A percentile compares a stretch with the other conserved stretches of the same genome.
Evolutionary conservation across 2,329 filamentous ascomycete genomes (phyloP).

Genomic region (Penicillium occitanis): DNA sequence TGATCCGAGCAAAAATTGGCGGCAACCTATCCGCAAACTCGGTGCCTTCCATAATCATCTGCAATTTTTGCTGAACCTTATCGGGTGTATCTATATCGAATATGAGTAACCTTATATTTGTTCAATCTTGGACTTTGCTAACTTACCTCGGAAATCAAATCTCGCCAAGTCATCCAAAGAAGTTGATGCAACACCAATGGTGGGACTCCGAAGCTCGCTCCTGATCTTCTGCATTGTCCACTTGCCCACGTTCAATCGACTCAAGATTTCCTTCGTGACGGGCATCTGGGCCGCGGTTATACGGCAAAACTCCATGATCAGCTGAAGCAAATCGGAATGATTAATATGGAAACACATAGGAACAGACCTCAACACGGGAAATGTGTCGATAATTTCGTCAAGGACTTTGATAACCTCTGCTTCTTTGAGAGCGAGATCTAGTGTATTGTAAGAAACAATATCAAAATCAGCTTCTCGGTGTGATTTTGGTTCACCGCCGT

Average conservation of each 20-base stretch:
- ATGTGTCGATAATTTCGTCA: conserved; percentile 81
- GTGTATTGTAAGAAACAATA: conserved; percentile 77
- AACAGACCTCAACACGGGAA: conserved; percentile 69
- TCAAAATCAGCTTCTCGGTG: conserved; percentile 95
- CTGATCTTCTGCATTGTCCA: conserved; percentile 81
- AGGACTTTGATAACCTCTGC: conserved; percentile 92
- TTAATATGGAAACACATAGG: conserved; percentile 89
- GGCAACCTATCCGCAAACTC: conserved; percentile 53
- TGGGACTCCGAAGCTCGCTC: conserved; percentile 74
- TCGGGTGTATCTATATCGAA: conserved; percentile 61
- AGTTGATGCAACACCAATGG: conserved; percentile 80
- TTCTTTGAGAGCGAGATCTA: conserved; percentile 85
- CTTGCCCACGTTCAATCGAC: conserved; percentile 79
- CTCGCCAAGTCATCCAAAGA: conserved; percentile 85
- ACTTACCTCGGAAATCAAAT: conserved; percentile 81
- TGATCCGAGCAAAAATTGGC: conserved; percentile 71
- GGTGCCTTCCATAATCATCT: conserved; percentile 55
- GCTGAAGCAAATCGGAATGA: conserved; percentile 79
- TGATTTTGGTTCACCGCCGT: conserved; percentile 76
- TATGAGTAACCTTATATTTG: neutral
- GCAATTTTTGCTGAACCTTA: conserved; percentile 64
- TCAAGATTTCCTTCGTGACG: conserved; percentile 77
- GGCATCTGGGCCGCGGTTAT: conserved; percentile 68
- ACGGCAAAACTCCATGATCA: conserved; percentile 87
- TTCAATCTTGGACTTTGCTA: neutral